Evolutionary conservation across 495 filamentous ascomycete species (phyloP), one percentile per base, ranked within the genome.

Genomic region (Penicillium flavigenum): DNA sequence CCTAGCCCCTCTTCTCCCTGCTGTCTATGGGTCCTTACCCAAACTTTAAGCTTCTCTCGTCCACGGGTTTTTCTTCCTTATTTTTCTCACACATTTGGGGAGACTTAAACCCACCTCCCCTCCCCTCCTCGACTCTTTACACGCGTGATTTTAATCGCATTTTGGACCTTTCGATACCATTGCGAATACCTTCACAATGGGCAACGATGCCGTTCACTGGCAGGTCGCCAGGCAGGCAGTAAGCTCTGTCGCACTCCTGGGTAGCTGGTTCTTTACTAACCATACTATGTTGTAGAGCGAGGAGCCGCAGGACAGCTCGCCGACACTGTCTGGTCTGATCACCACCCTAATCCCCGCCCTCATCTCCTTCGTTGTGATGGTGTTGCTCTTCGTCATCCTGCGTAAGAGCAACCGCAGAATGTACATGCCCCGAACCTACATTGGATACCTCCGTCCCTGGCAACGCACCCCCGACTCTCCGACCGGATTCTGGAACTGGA

Each of bases 391-490:
- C 80, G 71, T 96, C 49, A 68, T 94, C 54, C 75, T 98, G 55
- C 85, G 94, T 29, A 79, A 75, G 58, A 87, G 77, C 45, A 78
- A 93, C 48, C 82, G 79, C 55, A 83, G 92, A 45, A 87, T 83
- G 72, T 98, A 98, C 77, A 86, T 89, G 48, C 94, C 94, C 3
- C 82, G 93, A 72, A 92, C 91, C 22, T 96, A 93, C 70, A 73
- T 98, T 36, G 88, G 90, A 29, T 86, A 79, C 56, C 68, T 96
- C 61, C 81, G 81, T 39, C 75, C 58, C 59, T 88, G 85, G 63
- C 83, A 91, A 66, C 86, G 88, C 50, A 80, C 89, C 47, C 86
- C 88, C 22, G 66, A 75, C 17, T 77, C 90, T 1, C 85, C 90
- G 38, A 85, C 76, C 56, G 90, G 90, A 54, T 63, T 86, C 8